Conservation (phyloP, 1,139 yeast species). For the Scheffersomyces lignicola region DNA sequence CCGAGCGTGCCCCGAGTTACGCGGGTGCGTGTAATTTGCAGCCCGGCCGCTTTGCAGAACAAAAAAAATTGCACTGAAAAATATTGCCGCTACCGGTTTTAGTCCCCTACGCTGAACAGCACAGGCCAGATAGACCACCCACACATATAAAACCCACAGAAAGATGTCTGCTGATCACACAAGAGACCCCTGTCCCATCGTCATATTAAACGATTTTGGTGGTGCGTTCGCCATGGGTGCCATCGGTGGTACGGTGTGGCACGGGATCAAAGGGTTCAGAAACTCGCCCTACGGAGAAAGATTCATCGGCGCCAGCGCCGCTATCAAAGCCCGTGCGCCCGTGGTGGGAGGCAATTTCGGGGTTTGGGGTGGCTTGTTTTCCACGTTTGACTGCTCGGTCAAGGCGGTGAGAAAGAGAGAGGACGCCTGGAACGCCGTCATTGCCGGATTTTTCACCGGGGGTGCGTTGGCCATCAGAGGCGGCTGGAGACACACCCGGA, state of each 20-base stretch:
- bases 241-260: conserved; percentile 98
- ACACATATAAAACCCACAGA: conserved; percentile 29
- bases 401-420: conserved; percentile 96
- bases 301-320: conserved; percentile 82
- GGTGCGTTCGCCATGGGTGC: conserved; percentile 99
- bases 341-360: conserved; percentile 99
- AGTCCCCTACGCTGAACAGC: conserved; percentile 2
- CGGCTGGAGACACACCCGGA: conserved; percentile 96
- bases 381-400: conserved; percentile 93
- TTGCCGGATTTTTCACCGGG: conserved; percentile 98
- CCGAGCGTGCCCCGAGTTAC: too few species aligned
- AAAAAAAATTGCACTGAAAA: too few species aligned
- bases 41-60: too few species aligned
- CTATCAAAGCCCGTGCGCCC: conserved; percentile 95
- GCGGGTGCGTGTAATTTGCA: too few species aligned
- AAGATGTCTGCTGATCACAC: conserved; percentile 92
- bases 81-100: not conserved
- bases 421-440: conserved; percentile 97
- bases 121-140: too few species aligned
- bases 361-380: conserved; percentile 98
- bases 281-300: conserved; percentile 97
- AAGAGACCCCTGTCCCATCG: conserved; percentile 99
- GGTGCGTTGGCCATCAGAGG: conserved; percentile 98
- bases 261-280: conserved; percentile 97
- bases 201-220: conserved; percentile 93